phyloP scores from a whole-genome alignment of 306 rosid genomes.

The Lotus japonicus region DNA sequence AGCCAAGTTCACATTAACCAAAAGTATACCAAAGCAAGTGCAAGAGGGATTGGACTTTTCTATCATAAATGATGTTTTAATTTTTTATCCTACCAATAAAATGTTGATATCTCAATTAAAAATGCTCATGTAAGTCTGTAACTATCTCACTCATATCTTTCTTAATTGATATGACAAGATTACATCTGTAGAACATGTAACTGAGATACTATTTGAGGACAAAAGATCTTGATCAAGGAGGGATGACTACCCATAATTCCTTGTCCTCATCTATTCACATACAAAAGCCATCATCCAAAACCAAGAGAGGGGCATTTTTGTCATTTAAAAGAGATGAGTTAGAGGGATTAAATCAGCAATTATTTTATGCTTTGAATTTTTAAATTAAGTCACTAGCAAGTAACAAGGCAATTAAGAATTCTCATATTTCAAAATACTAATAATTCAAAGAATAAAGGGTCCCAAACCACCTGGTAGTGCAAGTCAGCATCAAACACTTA shows the following conservation, averaged over 20 bases:
- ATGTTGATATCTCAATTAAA: no score
- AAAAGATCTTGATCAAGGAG: no score
- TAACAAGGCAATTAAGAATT: neutral
- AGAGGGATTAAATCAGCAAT: constrained; percentile 20
- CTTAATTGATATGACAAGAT: no score
- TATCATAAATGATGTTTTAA: no score
- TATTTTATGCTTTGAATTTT: neutral
- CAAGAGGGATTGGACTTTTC: neutral
- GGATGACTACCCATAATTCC: neutral
- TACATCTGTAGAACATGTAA: no score
- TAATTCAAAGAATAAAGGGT: constrained; percentile 18
- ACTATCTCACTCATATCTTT: no score
- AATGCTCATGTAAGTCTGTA: no score
- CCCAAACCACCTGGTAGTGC: constrained; percentile 37
- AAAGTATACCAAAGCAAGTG: neutral
- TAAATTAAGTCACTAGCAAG: constrained; percentile 3
- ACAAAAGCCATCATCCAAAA: constrained; percentile 19
- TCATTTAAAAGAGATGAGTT: constrained; percentile 3
- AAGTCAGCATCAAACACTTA: constrained; percentile 50
- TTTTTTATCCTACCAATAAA: no score
- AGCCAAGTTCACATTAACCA: constrained; percentile 8
- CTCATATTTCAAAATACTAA: constrained; percentile 9
- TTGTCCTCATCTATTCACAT: constrained; percentile 1
- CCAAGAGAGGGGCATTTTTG: constrained; percentile 24
- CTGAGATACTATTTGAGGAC: no score